Conservation (phyloP, 495 filamentous ascomycete genomes). For the Podospora conica region DNA sequence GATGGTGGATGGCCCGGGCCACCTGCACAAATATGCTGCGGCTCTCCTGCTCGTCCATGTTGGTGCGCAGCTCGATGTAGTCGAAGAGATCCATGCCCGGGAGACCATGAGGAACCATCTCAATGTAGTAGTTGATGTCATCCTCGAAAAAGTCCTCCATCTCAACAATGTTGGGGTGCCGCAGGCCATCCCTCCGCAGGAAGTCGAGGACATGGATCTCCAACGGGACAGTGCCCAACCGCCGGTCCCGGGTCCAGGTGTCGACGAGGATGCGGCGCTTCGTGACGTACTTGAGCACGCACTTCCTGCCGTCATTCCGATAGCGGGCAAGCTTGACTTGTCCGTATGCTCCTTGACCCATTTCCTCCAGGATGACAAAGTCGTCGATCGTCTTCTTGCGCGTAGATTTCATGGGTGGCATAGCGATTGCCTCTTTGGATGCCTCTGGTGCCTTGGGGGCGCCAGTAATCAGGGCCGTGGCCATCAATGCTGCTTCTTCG, state of each 20-base stretch:
- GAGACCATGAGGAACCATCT: slow-evolving; percentile 93
- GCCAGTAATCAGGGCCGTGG: slow-evolving; percentile 44
- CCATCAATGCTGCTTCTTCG: slow-evolving; percentile 56
- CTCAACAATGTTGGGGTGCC: slow-evolving; percentile 94
- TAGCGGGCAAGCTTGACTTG: slow-evolving; percentile 95
- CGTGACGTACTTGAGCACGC: slow-evolving; percentile 96
- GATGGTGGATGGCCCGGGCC: slow-evolving; percentile 77
- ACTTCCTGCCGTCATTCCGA: slow-evolving; percentile 73
- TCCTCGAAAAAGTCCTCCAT: slow-evolving; percentile 99
- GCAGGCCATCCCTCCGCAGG: slow-evolving; percentile 75
- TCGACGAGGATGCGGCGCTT: slow-evolving; percentile 96
- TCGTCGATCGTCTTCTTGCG: slow-evolving; percentile 79
- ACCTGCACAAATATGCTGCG: slow-evolving; percentile 94
- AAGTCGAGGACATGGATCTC: slow-evolving; percentile 98
- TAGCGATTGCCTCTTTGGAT: slow-evolving; percentile 30
- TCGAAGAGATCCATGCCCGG: slow-evolving; percentile 99
- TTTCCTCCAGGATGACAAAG: slow-evolving; percentile 91
- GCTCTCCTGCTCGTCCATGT: slow-evolving; percentile 93
- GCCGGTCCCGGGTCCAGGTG: slow-evolving; percentile 93
- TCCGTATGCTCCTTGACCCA: slow-evolving; percentile 97
- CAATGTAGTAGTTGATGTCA: slow-evolving; percentile 96
- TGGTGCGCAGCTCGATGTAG: slow-evolving; percentile 92
- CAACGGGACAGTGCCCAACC: slow-evolving; percentile 91
- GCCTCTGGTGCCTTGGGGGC: slow-evolving; percentile 22
- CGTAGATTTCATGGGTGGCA: slow-evolving; percentile 21